Evolutionary conservation across 148 eudicot species (phyloP).

Genomic region (Euryodendron excelsum): DNA sequence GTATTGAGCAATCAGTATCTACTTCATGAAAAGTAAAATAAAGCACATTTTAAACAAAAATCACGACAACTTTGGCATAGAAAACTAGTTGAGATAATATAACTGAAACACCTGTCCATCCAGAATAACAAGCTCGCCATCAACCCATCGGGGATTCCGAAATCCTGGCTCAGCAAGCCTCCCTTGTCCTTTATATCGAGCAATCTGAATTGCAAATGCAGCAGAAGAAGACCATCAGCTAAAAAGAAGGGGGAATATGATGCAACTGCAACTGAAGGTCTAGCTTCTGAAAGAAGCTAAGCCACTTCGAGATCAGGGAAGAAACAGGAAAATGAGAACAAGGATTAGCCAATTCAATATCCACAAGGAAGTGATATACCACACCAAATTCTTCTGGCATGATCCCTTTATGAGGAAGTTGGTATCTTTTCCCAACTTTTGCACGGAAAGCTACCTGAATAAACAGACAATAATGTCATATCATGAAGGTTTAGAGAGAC

Average conservation of each 20-base stretch:
- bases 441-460: slow-evolving; percentile 95
- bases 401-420: slow-evolving; percentile 96
- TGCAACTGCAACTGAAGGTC: not conserved
- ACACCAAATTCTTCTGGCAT: slow-evolving; percentile 98
- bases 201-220: slow-evolving; percentile 51
- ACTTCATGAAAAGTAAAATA: not conserved
- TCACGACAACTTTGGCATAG: not conserved
- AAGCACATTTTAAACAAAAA: not conserved
- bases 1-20: not conserved
- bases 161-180: slow-evolving; percentile 91
- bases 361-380: slow-evolving; percentile 39
- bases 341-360: not conserved
- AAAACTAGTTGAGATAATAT: not conserved
- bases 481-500: not conserved
- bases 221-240: slow-evolving; percentile 1
- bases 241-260: no score
- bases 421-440: slow-evolving; percentile 83
- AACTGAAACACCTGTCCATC: slow-evolving; percentile 76
- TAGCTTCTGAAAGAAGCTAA: not conserved
- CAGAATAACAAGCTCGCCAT: slow-evolving; percentile 96
- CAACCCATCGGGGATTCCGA: slow-evolving; percentile 90
- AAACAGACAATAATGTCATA: slow-evolving; percentile 1
- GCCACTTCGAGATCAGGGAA: not conserved
- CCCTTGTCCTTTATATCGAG: slow-evolving; percentile 96
- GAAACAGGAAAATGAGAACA: not conserved